phyloP scores from a whole-genome alignment of 83 land plant species.

The Thuja plicata region DNA sequence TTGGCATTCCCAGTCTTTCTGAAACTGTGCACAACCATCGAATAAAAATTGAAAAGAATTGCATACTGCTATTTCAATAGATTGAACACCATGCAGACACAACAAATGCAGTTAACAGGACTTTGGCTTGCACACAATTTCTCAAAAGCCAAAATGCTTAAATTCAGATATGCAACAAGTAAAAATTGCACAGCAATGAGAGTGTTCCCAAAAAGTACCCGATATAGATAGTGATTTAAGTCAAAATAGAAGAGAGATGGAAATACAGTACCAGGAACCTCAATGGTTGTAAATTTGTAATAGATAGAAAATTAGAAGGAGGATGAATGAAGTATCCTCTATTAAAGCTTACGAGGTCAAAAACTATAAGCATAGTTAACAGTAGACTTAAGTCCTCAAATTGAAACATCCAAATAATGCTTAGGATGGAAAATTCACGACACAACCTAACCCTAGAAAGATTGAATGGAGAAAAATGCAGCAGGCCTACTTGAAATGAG shows the following conservation, averaged over 20 bases:
- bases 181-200: background rate
- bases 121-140: too few species aligned
- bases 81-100: background rate
- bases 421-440: background rate
- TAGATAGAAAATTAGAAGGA: background rate
- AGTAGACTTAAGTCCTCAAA: background rate
- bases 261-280: background rate
- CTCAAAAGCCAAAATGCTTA: background rate
- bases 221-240: background rate
- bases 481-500: background rate
- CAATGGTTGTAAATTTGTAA: background rate
- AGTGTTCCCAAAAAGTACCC: background rate
- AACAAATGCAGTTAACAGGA: too few species aligned
- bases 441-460: background rate
- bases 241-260: background rate
- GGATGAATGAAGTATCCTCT: background rate
- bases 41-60: too few species aligned
- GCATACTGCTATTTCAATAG: background rate
- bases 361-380: background rate
- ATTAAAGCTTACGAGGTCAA: background rate
- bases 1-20: too few species aligned
- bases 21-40: too few species aligned
- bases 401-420: background rate
- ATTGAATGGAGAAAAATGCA: background rate
- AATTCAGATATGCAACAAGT: background rate